Evolutionary conservation across 73 alveolate genomes (phyloP).

Genomic region (Paramecium pentaurelia): DNA sequence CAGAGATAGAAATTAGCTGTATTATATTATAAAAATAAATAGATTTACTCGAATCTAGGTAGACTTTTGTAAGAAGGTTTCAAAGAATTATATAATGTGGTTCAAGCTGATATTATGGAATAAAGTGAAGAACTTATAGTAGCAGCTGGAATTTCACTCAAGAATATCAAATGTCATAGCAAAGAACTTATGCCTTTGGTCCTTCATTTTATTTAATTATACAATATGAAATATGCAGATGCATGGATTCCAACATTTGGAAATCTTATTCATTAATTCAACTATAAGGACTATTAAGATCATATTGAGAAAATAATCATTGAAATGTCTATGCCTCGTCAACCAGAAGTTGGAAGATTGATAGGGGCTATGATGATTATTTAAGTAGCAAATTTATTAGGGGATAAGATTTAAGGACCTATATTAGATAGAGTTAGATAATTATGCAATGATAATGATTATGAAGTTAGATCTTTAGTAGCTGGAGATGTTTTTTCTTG

Average conservation of each 20-base stretch:
- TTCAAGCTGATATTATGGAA: constrained; percentile 30
- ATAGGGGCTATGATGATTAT: not conserved
- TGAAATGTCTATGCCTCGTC: not conserved
- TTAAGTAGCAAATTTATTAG: not conserved
- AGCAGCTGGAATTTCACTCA: not conserved
- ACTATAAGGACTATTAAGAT: not conserved
- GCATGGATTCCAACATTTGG: constrained; percentile 31
- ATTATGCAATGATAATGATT: not conserved
- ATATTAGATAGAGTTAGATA: not conserved
- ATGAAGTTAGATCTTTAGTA: not conserved
- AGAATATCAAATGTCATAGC: not conserved
- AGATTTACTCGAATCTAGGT: not conserved
- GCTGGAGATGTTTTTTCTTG: not conserved
- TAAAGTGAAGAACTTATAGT: not conserved
- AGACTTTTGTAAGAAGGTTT: not conserved
- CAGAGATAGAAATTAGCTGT: constrained; percentile 28
- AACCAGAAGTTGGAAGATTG: constrained; percentile 28
- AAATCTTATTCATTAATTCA: not conserved
- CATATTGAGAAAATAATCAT: not conserved
- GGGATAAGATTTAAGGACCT: not conserved
- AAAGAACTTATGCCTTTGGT: not conserved
- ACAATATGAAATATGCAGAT: not conserved
- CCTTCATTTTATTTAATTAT: not conserved
- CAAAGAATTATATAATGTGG: not conserved
- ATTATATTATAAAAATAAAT: not conserved